Evolutionary conservation across 805 yeast species (phyloP), one percentile per base, ranked within the genome.

Genomic region (Schwanniomyces vanrijiae): DNA sequence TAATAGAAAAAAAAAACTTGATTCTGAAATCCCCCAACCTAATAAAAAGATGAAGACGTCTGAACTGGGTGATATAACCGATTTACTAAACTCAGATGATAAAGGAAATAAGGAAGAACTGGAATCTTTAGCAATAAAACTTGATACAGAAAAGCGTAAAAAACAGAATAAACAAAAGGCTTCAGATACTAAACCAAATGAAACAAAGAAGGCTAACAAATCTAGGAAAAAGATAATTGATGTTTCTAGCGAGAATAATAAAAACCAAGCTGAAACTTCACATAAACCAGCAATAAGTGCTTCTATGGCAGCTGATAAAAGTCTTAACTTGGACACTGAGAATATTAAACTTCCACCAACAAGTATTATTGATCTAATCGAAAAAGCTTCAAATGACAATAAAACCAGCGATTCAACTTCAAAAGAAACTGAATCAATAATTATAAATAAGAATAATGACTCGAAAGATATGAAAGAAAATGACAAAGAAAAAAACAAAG

Each of bases 321-420:
- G 37, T 19, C 26, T 24, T 26, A 50, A 53, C 2, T 41, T 45
- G 4, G 42, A 45, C 19, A 45, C 45, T 3, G 55, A 50, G n/a
- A 45, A 46, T 13, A 52, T 54, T 1, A 48, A 50, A 19, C 38
- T 62, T 10, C 58, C 62, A 11, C 55, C 65, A 11, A 61, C 68
- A 7, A 54, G 56, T 20, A 46, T 62, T 8, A 42, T 62, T 3
- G 59, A 58, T 20, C 14, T 37, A 20, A 13, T 37, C 14, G 39
- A 37, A 19, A n/a, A 21, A 9, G 21, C 33, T 25, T 25, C 29
- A 14, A 14, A 34, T 14, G 46, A 25, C 14, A n/a, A 33, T 16
- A 24, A 10, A 24, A 24, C 7, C 2, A 25, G 18, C 2, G 22
- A 31, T 10, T 21, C 19, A 18, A 20, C 42, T 5, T 35, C n/a